These are phyloP conservation scores for Leptographium radiaticola DNA, from an alignment of 2,329 filamentous ascomycete species.

Conservation along the genomic window DNA sequence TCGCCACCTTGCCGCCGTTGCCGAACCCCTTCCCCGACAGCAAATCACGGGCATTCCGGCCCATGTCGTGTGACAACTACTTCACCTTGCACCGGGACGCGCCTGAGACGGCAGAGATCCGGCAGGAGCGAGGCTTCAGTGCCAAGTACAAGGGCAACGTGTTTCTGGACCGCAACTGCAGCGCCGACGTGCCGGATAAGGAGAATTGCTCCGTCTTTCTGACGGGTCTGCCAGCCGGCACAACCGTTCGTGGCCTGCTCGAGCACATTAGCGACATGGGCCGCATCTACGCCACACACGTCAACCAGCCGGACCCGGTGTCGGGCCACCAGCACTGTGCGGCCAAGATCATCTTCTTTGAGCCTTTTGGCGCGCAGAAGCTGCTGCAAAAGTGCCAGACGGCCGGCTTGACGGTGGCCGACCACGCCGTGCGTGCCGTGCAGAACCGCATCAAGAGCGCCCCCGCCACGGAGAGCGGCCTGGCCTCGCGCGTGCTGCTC, in stretches of 20 bases:
- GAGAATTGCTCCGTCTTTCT: constrained; percentile 40
- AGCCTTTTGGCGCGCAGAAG: constrained; percentile 10
- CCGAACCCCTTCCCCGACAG: no score
- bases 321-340: constrained; percentile 24
- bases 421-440: constrained; percentile 24
- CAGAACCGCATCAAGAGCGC: constrained; percentile 13
- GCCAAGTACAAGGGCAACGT: constrained; percentile 27
- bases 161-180: constrained; percentile 22
- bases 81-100: neutral
- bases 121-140: constrained; percentile 15
- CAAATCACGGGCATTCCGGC: no score
- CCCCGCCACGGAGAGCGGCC: constrained; percentile 12
- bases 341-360: constrained; percentile 37
- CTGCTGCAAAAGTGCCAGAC: neutral
- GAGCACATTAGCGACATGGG: constrained; percentile 28
- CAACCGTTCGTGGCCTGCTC: constrained; percentile 10
- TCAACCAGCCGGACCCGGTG: constrained; percentile 32
- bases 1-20: no score
- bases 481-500: constrained; percentile 32
- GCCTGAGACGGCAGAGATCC: neutral
- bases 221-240: constrained; percentile 32
- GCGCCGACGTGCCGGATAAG: constrained; percentile 23
- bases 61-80: no score
- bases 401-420: constrained; percentile 23
- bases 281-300: constrained; percentile 36